Evolutionary conservation across 805 yeast species (phyloP), one percentile per base, ranked within the genome.

Genomic region (Myxozyma neglecta): DNA sequence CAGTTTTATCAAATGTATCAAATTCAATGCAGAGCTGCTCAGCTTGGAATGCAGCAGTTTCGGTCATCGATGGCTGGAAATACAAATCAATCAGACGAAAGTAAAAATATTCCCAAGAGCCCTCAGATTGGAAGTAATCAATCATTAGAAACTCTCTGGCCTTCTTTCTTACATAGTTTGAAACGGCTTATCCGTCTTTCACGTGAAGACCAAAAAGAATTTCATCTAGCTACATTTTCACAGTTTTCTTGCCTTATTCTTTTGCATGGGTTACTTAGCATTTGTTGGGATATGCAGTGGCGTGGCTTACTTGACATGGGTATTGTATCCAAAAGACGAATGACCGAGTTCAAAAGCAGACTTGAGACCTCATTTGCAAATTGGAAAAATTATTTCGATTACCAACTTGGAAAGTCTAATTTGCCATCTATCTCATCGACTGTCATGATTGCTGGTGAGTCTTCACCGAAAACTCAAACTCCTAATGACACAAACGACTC

Each of bases 351-450:
- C 44, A 69, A 72, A 20, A 61, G 64, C 16, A 70, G 73, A 50
- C 63, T 77, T 39, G 74, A 72, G 50, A 69, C 68, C 6, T 77
- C 77, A 1, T 71, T 75, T 44, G 65, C 67, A 49, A 71, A 71
- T 50, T 77, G 80, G 80, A 70, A 73, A 56, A 72, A 70, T 10
- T 75, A 76, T 62, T 75, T 75, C 61, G 78, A 77, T 58, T 63
- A 66, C 20, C 80, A 77, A 56, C 70, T 76, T 24, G 53, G 66
- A 46, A 59, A 66, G 46, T 60, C 62, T 2, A 60, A 63, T 29
- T 57, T 63, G 39, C 67, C 67, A 37, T 52, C 67, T 3, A 63
- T 63, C 29, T 53, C 61, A 32, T 54, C 64, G 11, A 44, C 65
- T 5, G 67, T 63, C 35, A 52, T 59, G 56, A 36, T 49, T 20